Evolutionary conservation across 140 eudicot genomes (phyloP).

Genomic region (Eryngium alpinum): DNA sequence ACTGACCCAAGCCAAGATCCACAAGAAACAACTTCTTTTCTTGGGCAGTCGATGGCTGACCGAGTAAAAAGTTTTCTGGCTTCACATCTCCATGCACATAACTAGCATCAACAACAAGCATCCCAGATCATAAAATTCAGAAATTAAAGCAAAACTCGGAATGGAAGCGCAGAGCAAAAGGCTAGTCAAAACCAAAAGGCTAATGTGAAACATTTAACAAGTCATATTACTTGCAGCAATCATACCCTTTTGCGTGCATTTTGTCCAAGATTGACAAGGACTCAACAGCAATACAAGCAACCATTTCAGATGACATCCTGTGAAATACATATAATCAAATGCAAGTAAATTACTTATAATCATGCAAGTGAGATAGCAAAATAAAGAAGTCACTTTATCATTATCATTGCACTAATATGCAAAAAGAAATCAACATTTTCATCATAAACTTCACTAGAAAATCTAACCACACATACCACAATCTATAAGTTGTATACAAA

Average conservation of each 20-base stretch:
- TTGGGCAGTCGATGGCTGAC: conserved; percentile 77
- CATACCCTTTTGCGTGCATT: conserved; percentile 90
- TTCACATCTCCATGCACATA: conserved; percentile 98
- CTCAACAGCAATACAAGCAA: conserved; percentile 92
- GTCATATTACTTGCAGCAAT: background rate
- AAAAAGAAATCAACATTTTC: too few species aligned
- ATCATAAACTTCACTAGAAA: too few species aligned
- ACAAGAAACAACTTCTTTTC: conserved; percentile 91
- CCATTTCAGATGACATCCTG: conserved; percentile 99
- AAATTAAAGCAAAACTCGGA: background rate
- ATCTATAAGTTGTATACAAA: too few species aligned
- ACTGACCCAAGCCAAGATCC: conserved; percentile 84
- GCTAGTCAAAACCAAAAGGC: conserved; percentile 1
- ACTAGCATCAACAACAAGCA: conserved; percentile 28
- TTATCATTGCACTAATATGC: too few species aligned
- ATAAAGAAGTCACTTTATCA: background rate
- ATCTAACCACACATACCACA: too few species aligned
- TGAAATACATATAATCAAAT: conserved; percentile 7
- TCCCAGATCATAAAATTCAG: conserved; percentile 1
- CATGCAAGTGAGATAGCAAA: background rate
- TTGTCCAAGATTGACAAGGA: conserved; percentile 91
- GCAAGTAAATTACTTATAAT: background rate
- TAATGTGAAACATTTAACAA: background rate
- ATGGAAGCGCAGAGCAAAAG: background rate
- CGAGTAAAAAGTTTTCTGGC: conserved; percentile 97